These are phyloP conservation scores for Apium graveolens DNA, from an alignment of 129 eudicot species.

Conservation along the genomic window DNA sequence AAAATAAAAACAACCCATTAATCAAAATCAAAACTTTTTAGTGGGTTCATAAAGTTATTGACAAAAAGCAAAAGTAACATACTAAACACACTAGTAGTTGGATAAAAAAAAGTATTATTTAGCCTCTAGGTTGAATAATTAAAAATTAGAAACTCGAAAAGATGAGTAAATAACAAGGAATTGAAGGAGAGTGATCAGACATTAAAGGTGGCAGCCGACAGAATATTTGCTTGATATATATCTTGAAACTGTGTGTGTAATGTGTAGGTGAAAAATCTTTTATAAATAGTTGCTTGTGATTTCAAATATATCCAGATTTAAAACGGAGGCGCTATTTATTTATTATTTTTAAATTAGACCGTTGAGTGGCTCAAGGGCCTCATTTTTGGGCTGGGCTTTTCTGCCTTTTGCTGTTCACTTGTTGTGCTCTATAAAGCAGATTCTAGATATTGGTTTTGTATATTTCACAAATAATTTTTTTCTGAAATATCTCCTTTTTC, in stretches of 20 bases:
- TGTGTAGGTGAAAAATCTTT: not conserved
- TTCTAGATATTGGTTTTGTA: constrained; percentile 1
- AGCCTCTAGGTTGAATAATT: not conserved
- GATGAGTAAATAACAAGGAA: constrained; percentile 1
- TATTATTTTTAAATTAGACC: not conserved
- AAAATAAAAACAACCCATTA: constrained; percentile 15
- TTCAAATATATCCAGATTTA: constrained; percentile 1
- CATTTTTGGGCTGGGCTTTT: not conserved
- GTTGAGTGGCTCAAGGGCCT: constrained; percentile 8
- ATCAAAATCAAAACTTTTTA: constrained; percentile 28
- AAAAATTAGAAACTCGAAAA: not conserved
- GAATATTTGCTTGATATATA: not conserved
- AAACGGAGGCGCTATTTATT: not conserved
- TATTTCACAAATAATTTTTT: too few relatives aligned
- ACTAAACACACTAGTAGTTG: not conserved
- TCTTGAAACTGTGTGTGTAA: not conserved
- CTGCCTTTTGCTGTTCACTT: constrained; percentile 8
- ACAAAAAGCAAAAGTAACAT: not conserved
- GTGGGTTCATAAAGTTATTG: not conserved
- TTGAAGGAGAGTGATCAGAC: not conserved
- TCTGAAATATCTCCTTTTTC: too few relatives aligned
- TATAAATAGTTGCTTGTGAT: not conserved
- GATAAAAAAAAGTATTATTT: not conserved
- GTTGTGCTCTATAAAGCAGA: constrained; percentile 26
- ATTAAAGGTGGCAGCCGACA: constrained; percentile 18